A percentile compares a stretch with the other conserved stretches of the same genome.
These are phyloP conservation scores for Blastobotrys ciferrii DNA, from an alignment of 1,139 yeast species.

Conservation along the genomic window DNA sequence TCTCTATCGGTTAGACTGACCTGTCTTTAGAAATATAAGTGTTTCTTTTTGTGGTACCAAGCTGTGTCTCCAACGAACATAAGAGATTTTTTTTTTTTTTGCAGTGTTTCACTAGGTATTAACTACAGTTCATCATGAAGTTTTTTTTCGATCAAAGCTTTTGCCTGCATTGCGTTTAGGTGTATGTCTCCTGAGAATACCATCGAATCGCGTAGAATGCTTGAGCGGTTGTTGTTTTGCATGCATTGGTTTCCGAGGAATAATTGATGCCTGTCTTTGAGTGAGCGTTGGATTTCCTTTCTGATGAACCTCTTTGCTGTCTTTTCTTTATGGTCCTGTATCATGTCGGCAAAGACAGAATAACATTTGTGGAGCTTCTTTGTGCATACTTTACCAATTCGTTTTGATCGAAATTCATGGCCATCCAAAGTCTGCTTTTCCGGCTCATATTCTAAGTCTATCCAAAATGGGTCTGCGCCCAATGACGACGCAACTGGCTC, in stretches of 20 bases:
- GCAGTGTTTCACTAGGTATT: too few species aligned
- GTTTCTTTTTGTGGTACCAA: not conserved
- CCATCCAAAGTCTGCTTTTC: too few species aligned
- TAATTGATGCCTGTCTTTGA: not conserved
- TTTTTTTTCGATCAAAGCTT: not conserved
- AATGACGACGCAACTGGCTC: not conserved
- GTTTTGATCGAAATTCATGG: too few species aligned
- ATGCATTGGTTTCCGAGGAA: not conserved
- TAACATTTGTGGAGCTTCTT: not conserved
- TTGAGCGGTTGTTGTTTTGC: not conserved
- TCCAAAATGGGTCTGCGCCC: conserved; percentile 2
- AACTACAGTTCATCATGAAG: not conserved
- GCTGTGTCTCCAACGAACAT: not conserved
- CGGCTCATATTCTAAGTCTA: not conserved
- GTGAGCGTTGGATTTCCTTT: not conserved
- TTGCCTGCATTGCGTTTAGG: not conserved
- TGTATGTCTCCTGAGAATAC: conserved; percentile 3
- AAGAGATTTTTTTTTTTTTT: too few species aligned
- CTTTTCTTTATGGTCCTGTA: not conserved
- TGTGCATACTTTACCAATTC: not conserved
- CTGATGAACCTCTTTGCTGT: not conserved
- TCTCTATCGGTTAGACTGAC: too few species aligned
- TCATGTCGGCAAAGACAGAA: not conserved
- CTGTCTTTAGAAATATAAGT: too few species aligned
- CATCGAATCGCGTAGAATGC: not conserved